These are phyloP conservation scores for Pyracantha coccinea DNA, from an alignment of 331 rosid genomes.

Conservation along the genomic window DNA sequence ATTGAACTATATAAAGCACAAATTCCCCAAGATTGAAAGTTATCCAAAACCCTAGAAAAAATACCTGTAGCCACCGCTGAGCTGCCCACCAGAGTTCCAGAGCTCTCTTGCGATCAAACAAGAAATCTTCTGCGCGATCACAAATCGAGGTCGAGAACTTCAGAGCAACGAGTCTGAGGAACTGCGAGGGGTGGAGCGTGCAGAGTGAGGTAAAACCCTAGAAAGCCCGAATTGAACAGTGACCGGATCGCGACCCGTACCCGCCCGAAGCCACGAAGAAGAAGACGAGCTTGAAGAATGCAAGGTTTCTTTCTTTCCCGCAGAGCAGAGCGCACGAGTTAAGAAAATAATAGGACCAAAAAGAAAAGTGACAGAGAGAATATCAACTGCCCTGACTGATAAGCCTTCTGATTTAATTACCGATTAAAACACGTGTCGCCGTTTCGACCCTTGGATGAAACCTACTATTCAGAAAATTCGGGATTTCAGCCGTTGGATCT, in stretches of 20 bases:
- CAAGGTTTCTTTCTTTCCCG: neutral
- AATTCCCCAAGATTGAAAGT: neutral
- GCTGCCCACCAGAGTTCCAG: neutral
- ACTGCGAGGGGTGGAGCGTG: neutral
- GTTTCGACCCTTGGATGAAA: neutral
- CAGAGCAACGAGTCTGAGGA: too few species aligned
- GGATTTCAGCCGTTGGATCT: neutral
- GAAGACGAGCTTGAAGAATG: neutral
- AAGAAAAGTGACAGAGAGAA: neutral
- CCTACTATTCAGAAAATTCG: neutral
- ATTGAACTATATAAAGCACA: neutral
- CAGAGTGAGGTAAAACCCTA: neutral
- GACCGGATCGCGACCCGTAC: conserved; percentile 5
- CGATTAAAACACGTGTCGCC: neutral
- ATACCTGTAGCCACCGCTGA: neutral
- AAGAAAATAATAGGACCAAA: neutral
- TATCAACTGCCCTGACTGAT: neutral
- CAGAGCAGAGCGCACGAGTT: neutral
- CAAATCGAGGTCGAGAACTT: neutral
- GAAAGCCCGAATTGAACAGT: neutral
- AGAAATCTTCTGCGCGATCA: neutral
- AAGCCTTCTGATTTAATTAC: neutral
- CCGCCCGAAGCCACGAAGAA: neutral
- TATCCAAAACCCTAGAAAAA: neutral
- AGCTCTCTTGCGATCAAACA: neutral